Conservation (phyloP, 345 rosid species). For the Alliaria petiolata region DNA sequence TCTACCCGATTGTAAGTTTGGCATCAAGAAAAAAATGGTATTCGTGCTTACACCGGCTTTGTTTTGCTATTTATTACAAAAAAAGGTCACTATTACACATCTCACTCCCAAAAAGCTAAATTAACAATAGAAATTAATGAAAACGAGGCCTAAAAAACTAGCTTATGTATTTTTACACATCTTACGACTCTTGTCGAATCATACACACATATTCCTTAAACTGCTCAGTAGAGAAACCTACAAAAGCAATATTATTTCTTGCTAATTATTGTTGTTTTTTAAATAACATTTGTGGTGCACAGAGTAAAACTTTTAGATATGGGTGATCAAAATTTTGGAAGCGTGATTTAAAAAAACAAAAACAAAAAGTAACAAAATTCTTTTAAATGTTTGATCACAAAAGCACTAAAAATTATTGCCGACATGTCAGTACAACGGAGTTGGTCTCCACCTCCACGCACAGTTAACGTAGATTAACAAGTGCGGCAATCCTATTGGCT, state of each 20-base stretch:
- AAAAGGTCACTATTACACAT: not conserved
- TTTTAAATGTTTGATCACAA: not conserved
- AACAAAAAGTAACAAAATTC: not conserved
- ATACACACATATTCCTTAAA: not conserved
- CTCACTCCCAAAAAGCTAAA: not conserved
- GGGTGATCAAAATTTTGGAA: too few relatives aligned
- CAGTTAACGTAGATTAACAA: not conserved
- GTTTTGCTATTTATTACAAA: not conserved
- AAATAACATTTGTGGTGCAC: not conserved
- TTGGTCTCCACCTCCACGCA: constrained; percentile 4
- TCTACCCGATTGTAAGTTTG: too few relatives aligned
- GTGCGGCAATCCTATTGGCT: constrained; percentile 1
- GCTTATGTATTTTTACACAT: not conserved
- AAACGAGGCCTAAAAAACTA: not conserved
- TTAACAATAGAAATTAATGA: not conserved
- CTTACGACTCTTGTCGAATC: not conserved
- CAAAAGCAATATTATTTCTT: not conserved
- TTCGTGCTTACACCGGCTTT: not conserved
- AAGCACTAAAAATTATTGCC: not conserved
- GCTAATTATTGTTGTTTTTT: too few relatives aligned
- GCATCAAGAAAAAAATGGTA: not conserved
- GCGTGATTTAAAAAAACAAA: too few relatives aligned
- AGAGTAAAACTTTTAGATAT: too few relatives aligned
- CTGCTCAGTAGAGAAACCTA: not conserved
- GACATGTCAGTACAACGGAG: constrained; percentile 6